Base-by-base conservation (phyloP, 2,329 filamentous ascomycete genomes). In the Teratosphaeria epicoccoides region DNA sequence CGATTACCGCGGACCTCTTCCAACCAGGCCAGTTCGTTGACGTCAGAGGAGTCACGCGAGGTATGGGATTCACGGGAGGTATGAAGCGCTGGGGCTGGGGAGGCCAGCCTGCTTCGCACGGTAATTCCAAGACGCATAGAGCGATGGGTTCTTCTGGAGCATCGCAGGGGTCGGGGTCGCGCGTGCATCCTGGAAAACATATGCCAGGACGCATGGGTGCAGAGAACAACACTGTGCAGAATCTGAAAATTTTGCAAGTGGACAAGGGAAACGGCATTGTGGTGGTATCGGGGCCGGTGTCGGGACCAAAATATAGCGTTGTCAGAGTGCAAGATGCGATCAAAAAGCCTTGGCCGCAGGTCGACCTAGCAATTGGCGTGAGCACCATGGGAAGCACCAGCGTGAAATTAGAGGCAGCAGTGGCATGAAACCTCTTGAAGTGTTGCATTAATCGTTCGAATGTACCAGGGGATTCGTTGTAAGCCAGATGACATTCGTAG, bases 131-230 rank as follows among this genome's bases (percentile, higher is more conserved):
- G 73, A 89, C 88, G 65, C 93, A 98, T 77, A 81, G 93, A 65
- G 87, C 87, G 24, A 87, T 96, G 73, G 93, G 93, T 76, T 91
- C 88, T 28, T 79, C 85, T 6, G 93, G 93, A 68, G 88, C 86
- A 54, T 87, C 85, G 61, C 93, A 98, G 72, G 93, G 93, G 58
- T 84, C 86, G 67, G 93, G 93, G 73, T 94, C 88, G 57, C 82
- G 93, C 71, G 91, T 98, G 23, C 75, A 89, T 66, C 93, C 93
- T 0, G 93, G 93, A 55, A 98, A 98, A 81, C 93, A 89, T 74
- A 98, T 98, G 93, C 82, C 93, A 3, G 93, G 93, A 51, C 82
- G 88, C 54, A 97, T 98, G 93, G 93, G 93, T 57, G 87, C 85
- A 59, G 80, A 95, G 70, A 82, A 81, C 60, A 86, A 89, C 51